Evolutionary conservation across 371 early-diverging fungal species (phyloP), one percentile per base, ranked within the genome.

Genomic region (Funneliformis caledonium): DNA sequence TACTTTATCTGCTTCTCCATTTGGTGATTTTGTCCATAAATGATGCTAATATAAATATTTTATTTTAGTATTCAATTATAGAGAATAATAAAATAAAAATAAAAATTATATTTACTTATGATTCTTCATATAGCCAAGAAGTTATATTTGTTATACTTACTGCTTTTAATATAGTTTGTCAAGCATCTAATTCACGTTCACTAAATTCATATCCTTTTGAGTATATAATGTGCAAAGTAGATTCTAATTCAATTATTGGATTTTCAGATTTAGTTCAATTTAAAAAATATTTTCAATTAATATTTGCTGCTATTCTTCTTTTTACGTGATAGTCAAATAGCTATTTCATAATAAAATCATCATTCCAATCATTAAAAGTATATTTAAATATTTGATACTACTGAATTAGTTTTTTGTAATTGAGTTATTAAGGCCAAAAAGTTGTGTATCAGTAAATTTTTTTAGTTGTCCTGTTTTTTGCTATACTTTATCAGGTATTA

Each of bases 31-130:
- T 47, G 70, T 47, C 47, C 47, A 70, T n/a, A 47, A 70, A 47
- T 70, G 67, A 67, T 42, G 37, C 70, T 70, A 70, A 70, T 70
- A 47, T n/a, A 70, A 43, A 70, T 45, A 45, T 45, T 70, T 16
- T 42, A 37, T 67, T 45, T 43, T 45, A 47, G 4, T 70, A 70
- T 47, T 9, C 7, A 8, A 22, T 16, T 70, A 16, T 70, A 45
- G 14, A 7, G n/a, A 47, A 47, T 31, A 47, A 37, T 43, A 7
- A 22, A 43, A 10, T 42, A 43, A 68, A 4, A 68, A 68, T 43
- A 68, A 43, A 43, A 12, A 45, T 43, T 43, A 43, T 42, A 69
- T 19, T 45, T 69, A 45, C 69, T 7, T 69, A 4, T 69, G 69
- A 69, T 70, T 70, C 70, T 70, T 70, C 22, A 45, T 22, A 19